phyloP scores from a whole-genome alignment of 176 grass and related monocot genomes.

The Neostapfia colusana region DNA sequence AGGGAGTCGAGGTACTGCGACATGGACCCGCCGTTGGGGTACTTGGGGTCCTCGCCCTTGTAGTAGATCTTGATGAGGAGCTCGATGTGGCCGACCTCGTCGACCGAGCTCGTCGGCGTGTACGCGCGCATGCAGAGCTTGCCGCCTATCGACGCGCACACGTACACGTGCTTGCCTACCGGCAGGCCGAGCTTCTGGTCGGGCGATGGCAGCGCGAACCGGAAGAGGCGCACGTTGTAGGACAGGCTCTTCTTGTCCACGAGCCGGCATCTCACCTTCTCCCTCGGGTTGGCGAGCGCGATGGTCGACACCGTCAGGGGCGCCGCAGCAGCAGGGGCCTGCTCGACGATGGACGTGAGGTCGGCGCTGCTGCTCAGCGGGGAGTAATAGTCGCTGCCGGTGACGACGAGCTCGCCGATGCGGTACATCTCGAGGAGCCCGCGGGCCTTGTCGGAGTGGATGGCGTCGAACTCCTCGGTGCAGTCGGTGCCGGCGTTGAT shows the following conservation, averaged over 20 bases:
- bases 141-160: slow-evolving; percentile 66
- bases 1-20: slow-evolving; percentile 72
- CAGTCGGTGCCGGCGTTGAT: slow-evolving; percentile 93
- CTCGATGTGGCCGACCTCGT: slow-evolving; percentile 75
- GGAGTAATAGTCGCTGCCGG: slow-evolving; percentile 60
- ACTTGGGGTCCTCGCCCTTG: slow-evolving; percentile 80
- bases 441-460: slow-evolving; percentile 91
- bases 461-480: slow-evolving; percentile 97
- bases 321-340: slow-evolving; percentile 17
- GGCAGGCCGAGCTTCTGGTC: slow-evolving; percentile 76
- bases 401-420: slow-evolving; percentile 77
- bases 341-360: slow-evolving; percentile 64
- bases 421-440: slow-evolving; percentile 71
- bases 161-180: slow-evolving; percentile 86
- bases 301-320: slow-evolving; percentile 9
- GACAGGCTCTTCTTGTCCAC: slow-evolving; percentile 66
- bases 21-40: slow-evolving; percentile 82
- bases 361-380: slow-evolving; percentile 53
- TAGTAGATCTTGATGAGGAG: slow-evolving; percentile 92
- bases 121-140: slow-evolving; percentile 91
- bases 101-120: slow-evolving; percentile 72
- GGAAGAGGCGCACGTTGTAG: slow-evolving; percentile 73
- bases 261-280: slow-evolving; percentile 67
- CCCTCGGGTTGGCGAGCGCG: slow-evolving; percentile 67
- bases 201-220: slow-evolving; percentile 62